These are phyloP conservation scores for Eragrostis curvula DNA, from an alignment of 176 grass and related monocot genomes.

Conservation along the genomic window DNA sequence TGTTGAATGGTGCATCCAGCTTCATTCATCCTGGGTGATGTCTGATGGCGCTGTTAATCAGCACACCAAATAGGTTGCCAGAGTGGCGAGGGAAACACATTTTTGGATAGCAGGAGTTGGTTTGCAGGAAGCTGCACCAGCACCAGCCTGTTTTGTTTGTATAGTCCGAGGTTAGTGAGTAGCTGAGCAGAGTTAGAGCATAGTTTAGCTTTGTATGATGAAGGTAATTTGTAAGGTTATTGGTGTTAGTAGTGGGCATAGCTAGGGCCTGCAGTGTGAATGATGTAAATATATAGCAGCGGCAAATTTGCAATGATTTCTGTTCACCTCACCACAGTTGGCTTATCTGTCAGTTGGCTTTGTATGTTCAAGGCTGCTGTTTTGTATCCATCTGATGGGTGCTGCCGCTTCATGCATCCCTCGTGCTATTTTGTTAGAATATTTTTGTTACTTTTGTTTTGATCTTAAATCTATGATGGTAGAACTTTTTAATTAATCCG, in stretches of 20 bases:
- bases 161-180: not conserved
- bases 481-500: too few species aligned
- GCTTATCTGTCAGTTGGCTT: not conserved
- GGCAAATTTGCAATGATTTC: not conserved
- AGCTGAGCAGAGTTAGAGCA: too few species aligned
- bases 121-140: constrained; percentile 41
- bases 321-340: not conserved
- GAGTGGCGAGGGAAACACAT: not conserved
- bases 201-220: too few species aligned
- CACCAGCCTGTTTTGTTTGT: constrained; percentile 15
- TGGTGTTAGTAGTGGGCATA: not conserved
- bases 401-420: too few species aligned
- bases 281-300: constrained; percentile 22
- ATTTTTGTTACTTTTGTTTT: too few species aligned
- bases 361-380: too few species aligned
- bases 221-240: not conserved
- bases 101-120: constrained; percentile 39
- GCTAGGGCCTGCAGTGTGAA: not conserved
- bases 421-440: too few species aligned
- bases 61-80: not conserved
- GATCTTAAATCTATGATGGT: too few species aligned
- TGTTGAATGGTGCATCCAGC: not conserved
- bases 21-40: not conserved
- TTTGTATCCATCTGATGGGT: too few species aligned
- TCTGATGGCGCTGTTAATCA: not conserved